A percentile compares a stretch with the other conserved stretches of the same genome.
phyloP scores from a whole-genome alignment of 345 rosid genomes.

The Moricandia moricandioides region DNA sequence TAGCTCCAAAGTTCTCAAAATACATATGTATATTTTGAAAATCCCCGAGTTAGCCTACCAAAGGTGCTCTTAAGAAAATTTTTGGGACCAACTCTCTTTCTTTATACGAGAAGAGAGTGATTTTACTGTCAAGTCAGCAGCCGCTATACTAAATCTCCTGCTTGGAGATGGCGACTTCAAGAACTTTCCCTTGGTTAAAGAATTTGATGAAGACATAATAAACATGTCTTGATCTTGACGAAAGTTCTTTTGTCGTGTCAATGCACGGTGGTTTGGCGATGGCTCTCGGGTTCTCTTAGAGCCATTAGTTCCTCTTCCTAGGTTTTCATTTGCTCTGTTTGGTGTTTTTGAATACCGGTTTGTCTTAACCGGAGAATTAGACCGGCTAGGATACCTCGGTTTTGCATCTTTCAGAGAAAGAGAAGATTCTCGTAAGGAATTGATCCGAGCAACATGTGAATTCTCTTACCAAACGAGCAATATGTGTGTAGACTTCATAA shows the following conservation, averaged over 20 bases:
- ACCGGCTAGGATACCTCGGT: constrained; percentile 13
- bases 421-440: no score
- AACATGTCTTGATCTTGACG: constrained; percentile 42
- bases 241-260: constrained; percentile 65
- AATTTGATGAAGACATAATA: constrained; percentile 17
- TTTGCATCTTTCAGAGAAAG: no score
- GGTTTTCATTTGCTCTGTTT: constrained; percentile 30
- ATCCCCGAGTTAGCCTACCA: no score
- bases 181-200: constrained; percentile 29
- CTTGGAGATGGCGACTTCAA: not conserved
- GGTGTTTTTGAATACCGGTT: constrained; percentile 16
- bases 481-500: no score
- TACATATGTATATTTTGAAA: no score
- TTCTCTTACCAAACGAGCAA: no score
- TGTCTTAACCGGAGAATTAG: constrained; percentile 17
- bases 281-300: constrained; percentile 51
- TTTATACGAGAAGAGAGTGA: no score
- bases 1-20: no score
- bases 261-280: constrained; percentile 46
- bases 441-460: no score
- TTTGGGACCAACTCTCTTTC: no score
- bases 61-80: no score
- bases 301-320: constrained; percentile 24
- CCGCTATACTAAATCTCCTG: not conserved
- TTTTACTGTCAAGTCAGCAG: constrained; percentile 25